These are phyloP conservation scores for Acacia crassicarpa DNA, from an alignment of 306 rosid genomes.

Conservation along the genomic window DNA sequence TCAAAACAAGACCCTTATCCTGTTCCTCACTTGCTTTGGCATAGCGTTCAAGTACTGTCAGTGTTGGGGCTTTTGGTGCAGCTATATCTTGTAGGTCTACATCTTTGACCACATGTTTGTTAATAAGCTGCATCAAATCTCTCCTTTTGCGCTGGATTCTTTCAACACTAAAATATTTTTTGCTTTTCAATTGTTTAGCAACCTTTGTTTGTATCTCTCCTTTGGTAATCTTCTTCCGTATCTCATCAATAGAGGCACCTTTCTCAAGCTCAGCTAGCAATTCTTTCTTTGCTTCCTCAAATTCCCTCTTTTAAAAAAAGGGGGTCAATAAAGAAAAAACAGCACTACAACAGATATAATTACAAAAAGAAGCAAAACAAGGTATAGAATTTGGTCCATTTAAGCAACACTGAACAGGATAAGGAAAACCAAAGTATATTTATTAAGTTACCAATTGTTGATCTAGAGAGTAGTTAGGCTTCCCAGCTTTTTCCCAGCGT, in stretches of 20 bases:
- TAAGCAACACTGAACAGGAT: slow-evolving; percentile 17
- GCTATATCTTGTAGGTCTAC: slow-evolving; percentile 37
- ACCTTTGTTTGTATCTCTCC: slow-evolving; percentile 77
- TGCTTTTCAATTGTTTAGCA: slow-evolving; percentile 61
- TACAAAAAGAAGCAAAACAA: slow-evolving; percentile 23
- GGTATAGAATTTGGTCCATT: slow-evolving; percentile 23
- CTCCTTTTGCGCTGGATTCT: slow-evolving; percentile 75
- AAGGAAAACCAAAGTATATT: slow-evolving; percentile 29
- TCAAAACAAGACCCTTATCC: slow-evolving; percentile 55
- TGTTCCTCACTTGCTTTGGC: slow-evolving; percentile 74
- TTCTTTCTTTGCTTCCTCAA: slow-evolving; percentile 81
- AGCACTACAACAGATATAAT: slow-evolving; percentile 14
- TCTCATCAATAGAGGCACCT: slow-evolving; percentile 71
- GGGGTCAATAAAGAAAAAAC: slow-evolving; percentile 21
- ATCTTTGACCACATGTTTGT: slow-evolving; percentile 48
- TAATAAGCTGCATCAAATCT: slow-evolving; percentile 74
- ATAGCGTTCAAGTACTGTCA: slow-evolving; percentile 57
- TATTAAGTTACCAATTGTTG: slow-evolving; percentile 59
- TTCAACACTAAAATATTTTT: slow-evolving; percentile 46
- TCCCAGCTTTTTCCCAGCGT: slow-evolving; percentile 93
- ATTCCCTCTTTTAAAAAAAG: slow-evolving; percentile 50
- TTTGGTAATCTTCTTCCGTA: slow-evolving; percentile 63
- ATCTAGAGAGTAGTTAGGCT: slow-evolving; percentile 71
- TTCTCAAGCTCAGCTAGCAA: slow-evolving; percentile 62
- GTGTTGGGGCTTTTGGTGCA: slow-evolving; percentile 40